Base-by-base conservation (phyloP, 176 grass and related monocot species). In the Elaeis guineensis region DNA sequence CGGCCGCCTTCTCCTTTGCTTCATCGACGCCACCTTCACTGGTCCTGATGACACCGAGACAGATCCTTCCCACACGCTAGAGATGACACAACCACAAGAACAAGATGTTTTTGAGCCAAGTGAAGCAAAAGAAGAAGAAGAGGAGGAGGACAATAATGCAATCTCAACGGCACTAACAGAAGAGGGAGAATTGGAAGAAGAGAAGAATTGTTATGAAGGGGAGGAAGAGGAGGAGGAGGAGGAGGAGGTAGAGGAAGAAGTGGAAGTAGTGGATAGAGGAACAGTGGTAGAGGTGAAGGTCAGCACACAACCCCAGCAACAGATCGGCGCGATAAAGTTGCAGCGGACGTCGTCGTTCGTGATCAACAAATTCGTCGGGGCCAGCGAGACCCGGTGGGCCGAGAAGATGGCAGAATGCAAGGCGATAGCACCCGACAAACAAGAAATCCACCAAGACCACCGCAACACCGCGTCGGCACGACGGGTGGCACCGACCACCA, bases 341-440 rank as follows among this genome's bases (percentile, higher is more conserved):
- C 88, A 83, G 59, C 84, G 88, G 23, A 23, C 23, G 5, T 98
- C 88, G 3, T 86, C 79, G 54, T 69, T 98, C 50, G 84, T 98
- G 25, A 92, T 98, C 84, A 98, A 98, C 79, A 98, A 98, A 79
- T 98, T 98, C 85, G 81, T 98, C 21, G 88, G 94, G 35, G 35
- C 35, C 6, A 11, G 35, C 35, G 35, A 44, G 35, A 44, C 9
- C 35, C 35, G 35, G 1, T 44, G 35, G 35, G 35, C 35, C 9
- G 35, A 44, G 35, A 44, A 44, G 35, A 14, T 44, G 35, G 35
- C 35, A 44, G 35, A 44, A 14, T 44, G 35, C 35, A 44, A 44
- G 35, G 11, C 35, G 35, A 44, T 12, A 44, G 35, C 35, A 44
- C 35, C 35, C 35, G 35, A 44, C 35, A 3, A 61, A 18, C 0